Evolutionary conservation across 2,329 filamentous ascomycete genomes (phyloP).

Genomic region (Colletotrichum destructivum): DNA sequence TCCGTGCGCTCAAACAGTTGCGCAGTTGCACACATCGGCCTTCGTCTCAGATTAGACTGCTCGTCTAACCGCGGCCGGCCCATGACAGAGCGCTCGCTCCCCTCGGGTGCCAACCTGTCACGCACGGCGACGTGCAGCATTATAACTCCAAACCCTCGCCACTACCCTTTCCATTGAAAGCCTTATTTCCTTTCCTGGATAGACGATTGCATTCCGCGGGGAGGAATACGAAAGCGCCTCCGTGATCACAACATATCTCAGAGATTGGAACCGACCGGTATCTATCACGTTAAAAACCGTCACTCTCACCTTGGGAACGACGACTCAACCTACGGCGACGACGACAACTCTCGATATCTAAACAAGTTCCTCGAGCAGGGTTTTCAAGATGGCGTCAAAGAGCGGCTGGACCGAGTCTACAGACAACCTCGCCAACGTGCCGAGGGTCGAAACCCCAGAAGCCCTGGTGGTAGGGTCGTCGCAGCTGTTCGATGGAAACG

Average conservation of each 20-base stretch:
- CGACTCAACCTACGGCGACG: background rate
- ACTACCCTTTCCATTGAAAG: background rate
- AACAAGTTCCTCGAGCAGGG: constrained; percentile 15
- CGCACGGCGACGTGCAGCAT: constrained; percentile 28
- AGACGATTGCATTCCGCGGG: constrained; percentile 32
- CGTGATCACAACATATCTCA: constrained; percentile 5
- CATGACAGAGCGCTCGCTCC: constrained; percentile 40
- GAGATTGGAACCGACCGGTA: background rate
- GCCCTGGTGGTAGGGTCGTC: constrained; percentile 47
- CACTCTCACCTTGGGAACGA: background rate
- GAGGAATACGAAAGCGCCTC: constrained; percentile 36
- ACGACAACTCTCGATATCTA: constrained; percentile 19
- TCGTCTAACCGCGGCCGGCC: constrained; percentile 38
- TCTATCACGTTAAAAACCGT: background rate
- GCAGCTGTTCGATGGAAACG: constrained; percentile 44
- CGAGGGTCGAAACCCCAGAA: constrained; percentile 43
- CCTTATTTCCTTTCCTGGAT: background rate
- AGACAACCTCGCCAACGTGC: constrained; percentile 42
- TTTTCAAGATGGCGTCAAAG: constrained; percentile 39
- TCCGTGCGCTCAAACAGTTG: constrained; percentile 43
- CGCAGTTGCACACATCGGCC: constrained; percentile 40
- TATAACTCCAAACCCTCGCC: constrained; percentile 38
- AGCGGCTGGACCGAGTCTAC: constrained; percentile 44
- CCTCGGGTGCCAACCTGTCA: constrained; percentile 33
- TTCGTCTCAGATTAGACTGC: constrained; percentile 41